phyloP scores from a whole-genome alignment of 2,329 filamentous ascomycete genomes.

The Chaetoscypha palmicola region DNA sequence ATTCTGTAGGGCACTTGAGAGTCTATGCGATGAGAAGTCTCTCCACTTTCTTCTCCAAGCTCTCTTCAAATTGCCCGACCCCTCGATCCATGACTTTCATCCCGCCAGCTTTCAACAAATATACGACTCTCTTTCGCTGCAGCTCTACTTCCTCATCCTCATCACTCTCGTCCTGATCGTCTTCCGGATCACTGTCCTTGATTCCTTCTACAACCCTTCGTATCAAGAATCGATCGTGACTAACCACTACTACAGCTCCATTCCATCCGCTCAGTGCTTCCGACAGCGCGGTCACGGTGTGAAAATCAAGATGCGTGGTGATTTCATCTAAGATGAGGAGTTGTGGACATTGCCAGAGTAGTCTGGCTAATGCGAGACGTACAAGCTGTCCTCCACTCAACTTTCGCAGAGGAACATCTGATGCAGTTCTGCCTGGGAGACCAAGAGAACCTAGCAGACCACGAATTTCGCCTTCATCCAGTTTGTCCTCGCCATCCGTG shows the following conservation, averaged over 20 bases:
- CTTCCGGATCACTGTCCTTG: constrained; percentile 34
- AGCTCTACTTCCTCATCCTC: constrained; percentile 41
- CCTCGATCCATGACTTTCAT: constrained; percentile 50
- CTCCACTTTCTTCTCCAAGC: constrained; percentile 52
- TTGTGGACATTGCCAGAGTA: constrained; percentile 98
- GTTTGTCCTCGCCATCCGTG: constrained; percentile 26
- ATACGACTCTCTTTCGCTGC: constrained; percentile 48
- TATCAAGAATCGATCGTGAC: constrained; percentile 78
- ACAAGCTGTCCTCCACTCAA: constrained; percentile 77
- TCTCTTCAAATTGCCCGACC: constrained; percentile 58
- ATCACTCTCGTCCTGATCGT: constrained; percentile 39
- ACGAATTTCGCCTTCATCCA: constrained; percentile 62
- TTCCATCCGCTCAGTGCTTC: constrained; percentile 60
- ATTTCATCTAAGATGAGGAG: constrained; percentile 93
- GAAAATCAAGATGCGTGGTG: constrained; percentile 82
- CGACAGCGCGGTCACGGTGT: constrained; percentile 68
- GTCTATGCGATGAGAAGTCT: constrained; percentile 34
- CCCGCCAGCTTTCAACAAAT: constrained; percentile 51
- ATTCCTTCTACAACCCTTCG: constrained; percentile 63
- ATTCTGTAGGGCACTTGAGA: too few species aligned
- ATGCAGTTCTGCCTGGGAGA: constrained; percentile 61
- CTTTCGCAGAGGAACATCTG: constrained; percentile 64
- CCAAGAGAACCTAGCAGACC: constrained; percentile 62
- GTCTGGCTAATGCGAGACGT: constrained; percentile 79
- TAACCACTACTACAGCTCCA: constrained; percentile 70